Evolutionary conservation across 176 grass and related monocot genomes (phyloP).

Genomic region (Elymus sibiricus): DNA sequence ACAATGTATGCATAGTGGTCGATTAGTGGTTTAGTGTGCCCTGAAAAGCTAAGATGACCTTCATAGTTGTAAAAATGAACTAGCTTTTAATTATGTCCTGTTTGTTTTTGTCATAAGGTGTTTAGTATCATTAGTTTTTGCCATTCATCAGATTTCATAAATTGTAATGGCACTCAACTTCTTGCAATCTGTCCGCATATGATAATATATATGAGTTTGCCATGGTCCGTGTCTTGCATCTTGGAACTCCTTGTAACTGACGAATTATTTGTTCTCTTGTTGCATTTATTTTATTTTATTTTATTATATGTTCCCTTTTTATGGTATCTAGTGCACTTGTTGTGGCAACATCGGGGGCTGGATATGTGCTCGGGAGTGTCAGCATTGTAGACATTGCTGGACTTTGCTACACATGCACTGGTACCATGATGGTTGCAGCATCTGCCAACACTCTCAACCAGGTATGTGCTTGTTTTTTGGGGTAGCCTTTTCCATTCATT

Average conservation of each 20-base stretch:
- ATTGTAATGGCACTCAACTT: not conserved
- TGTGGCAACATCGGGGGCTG: slow-evolving; percentile 90
- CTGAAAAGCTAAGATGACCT: not conserved
- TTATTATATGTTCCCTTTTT: not conserved
- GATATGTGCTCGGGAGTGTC: slow-evolving; percentile 90
- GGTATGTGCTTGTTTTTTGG: slow-evolving; percentile 35
- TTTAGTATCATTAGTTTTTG: not conserved
- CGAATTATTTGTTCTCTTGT: not conserved
- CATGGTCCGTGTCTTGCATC: not conserved
- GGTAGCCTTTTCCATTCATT: not conserved
- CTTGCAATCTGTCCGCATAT: not conserved
- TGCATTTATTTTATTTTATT: slow-evolving; percentile 5
- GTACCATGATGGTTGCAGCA: slow-evolving; percentile 99
- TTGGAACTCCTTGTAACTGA: not conserved
- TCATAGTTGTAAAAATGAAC: not conserved
- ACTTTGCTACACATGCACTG: slow-evolving; percentile 85
- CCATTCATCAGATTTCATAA: too few species aligned
- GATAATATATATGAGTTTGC: not conserved
- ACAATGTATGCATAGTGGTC: not conserved
- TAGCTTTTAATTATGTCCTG: not conserved
- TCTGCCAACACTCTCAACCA: slow-evolving; percentile 94
- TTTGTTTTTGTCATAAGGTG: not conserved
- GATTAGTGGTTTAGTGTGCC: not conserved
- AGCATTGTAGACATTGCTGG: slow-evolving; percentile 61
- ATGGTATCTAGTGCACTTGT: slow-evolving; percentile 74